phyloP scores from a whole-genome alignment of 2,329 filamentous ascomycete genomes.

The Dactylella cylindrospora region DNA sequence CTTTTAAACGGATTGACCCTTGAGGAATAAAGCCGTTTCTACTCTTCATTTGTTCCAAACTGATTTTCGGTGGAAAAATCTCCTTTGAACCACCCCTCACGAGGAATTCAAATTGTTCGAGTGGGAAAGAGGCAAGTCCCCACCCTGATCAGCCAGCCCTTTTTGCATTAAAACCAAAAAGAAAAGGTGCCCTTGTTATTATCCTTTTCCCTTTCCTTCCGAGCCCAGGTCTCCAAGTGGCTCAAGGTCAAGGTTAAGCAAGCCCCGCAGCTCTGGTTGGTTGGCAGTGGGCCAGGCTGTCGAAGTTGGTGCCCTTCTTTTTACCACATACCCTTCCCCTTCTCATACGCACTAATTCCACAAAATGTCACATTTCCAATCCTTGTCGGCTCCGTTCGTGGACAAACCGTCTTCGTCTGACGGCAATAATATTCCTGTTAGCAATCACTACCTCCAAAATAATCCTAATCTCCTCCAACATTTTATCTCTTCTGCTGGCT shows the following conservation, averaged over 20 bases:
- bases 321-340: slow-evolving; percentile 9
- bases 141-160: slow-evolving; percentile 32
- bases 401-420: slow-evolving; percentile 45
- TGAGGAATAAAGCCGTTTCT: slow-evolving; percentile 11
- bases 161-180: too few species aligned
- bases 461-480: slow-evolving; percentile 42
- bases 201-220: slow-evolving; percentile 43
- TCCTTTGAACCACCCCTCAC: slow-evolving; percentile 29
- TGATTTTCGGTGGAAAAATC: slow-evolving; percentile 33
- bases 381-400: slow-evolving; percentile 45
- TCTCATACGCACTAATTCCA: slow-evolving; percentile 30
- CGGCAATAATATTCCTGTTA: slow-evolving; percentile 35
- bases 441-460: slow-evolving; percentile 41
- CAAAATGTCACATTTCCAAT: slow-evolving; percentile 45
- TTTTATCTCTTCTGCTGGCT: slow-evolving; percentile 25
- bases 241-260: slow-evolving; percentile 32
- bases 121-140: slow-evolving; percentile 39
- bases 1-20: background rate
- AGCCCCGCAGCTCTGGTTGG: slow-evolving; percentile 15
- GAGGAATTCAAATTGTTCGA: slow-evolving; percentile 6
- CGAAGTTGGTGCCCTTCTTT: slow-evolving; percentile 28
- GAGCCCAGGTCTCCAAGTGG: slow-evolving; percentile 39
- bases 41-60: slow-evolving; percentile 10
- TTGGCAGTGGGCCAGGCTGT: slow-evolving; percentile 22
- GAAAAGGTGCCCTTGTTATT: too few species aligned